Evolutionary conservation across 202 grass and related monocot genomes (phyloP).

Genomic region (Saccharum hybrid): DNA sequence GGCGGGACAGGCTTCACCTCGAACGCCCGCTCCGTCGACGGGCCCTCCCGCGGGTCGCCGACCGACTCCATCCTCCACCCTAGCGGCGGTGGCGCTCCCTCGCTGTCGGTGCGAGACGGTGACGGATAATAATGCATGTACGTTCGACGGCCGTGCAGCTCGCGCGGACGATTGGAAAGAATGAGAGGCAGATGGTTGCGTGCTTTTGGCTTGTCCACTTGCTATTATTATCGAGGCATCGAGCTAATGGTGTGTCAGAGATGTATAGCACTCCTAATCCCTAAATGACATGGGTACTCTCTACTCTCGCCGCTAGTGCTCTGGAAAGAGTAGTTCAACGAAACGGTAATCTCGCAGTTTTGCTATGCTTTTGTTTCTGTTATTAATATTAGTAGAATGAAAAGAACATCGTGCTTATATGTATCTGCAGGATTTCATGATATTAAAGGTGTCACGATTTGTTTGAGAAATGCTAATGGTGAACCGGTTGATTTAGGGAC

Average conservation of each 20-base stretch:
- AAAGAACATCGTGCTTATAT: no score
- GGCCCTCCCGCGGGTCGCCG: constrained; percentile 61
- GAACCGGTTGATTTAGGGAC: no score
- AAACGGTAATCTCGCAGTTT: background rate
- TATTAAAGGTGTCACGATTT: background rate
- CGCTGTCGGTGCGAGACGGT: background rate
- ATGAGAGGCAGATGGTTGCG: constrained; percentile 8
- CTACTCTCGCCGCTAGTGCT: background rate
- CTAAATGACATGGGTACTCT: background rate
- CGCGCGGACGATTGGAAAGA: constrained; percentile 14
- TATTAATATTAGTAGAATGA: no score
- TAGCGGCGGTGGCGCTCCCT: constrained; percentile 2
- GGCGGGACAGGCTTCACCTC: constrained; percentile 50
- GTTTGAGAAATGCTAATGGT: background rate
- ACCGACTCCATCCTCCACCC: constrained; percentile 45
- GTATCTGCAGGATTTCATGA: background rate
- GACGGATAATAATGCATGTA: constrained; percentile 3
- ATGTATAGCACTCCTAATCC: no score
- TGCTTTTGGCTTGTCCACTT: constrained; percentile 10
- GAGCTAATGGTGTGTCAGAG: background rate
- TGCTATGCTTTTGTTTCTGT: no score
- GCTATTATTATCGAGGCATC: constrained; percentile 50
- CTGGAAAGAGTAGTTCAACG: background rate
- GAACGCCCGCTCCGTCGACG: constrained; percentile 60
- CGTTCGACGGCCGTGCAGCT: constrained; percentile 25